Evolutionary conservation across 2,329 filamentous ascomycete genomes (phyloP), one percentile per base, ranked within the genome.

Genomic region (Colletotrichum eleusines): DNA sequence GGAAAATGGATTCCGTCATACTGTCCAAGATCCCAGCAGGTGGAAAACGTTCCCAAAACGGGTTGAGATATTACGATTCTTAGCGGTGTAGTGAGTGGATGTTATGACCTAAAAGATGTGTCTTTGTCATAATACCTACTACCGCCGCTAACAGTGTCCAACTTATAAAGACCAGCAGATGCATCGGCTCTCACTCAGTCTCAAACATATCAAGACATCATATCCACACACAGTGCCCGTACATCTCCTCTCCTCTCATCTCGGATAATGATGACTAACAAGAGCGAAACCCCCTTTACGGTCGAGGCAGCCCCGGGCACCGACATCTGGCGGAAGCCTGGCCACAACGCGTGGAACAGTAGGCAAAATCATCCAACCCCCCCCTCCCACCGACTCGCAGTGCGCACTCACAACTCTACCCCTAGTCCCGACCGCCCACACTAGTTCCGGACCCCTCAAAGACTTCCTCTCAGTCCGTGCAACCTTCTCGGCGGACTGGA

Each of bases 261-360:
- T 20, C 26, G 5, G n/a, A 40, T 38, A 1, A 65, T 65, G 63
- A 33, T 53, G 28, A 11, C 51, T 23, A 2, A 40, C 11, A 46
- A 42, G 8, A 38, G 3, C 16, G 57, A 38, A 23, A 38, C 53
- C 40, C 59, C 48, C 18, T 89, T 91, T 78, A 83, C 80, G 16
- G 84, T 92, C 74, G 84, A 82, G 63, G 87, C 90, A 23, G 76
- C 80, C 0, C 85, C 91, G 0, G 85, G 85, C 33, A 94, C 91
- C 42, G 92, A 95, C 80, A 88, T 94, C 77, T 95, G 92, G 92
- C 89, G 91, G 78, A 93, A 93, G 78, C 81, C 84, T 16, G 88
- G 86, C 20, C 61, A 62, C 46, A 84, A 90, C 70, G 83, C 87
- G 73, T 93, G 92, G 83, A 91, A 87, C 75, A 91, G 86, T 86